Percentiles rank a stretch among this genome's conserved stretches.
These are phyloP conservation scores for Didymella arachidicola DNA, from an alignment of 2,329 filamentous ascomycete species.

Conservation along the genomic window DNA sequence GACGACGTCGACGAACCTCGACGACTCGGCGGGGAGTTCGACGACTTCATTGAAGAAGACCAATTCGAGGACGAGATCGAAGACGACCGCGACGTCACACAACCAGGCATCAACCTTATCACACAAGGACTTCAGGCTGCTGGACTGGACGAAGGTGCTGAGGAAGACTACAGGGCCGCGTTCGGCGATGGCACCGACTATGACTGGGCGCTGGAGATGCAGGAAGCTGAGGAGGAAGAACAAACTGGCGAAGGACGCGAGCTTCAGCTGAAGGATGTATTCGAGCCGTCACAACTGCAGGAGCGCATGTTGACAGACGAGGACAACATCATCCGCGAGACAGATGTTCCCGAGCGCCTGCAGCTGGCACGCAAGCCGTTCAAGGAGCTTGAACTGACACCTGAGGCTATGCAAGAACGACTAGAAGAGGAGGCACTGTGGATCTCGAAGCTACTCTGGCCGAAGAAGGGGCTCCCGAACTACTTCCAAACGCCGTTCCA, in stretches of 20 bases:
- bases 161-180: constrained; percentile 95
- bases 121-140: constrained; percentile 78
- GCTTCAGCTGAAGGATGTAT: constrained; percentile 95
- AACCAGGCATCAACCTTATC: constrained; percentile 74
- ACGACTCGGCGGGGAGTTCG: constrained; percentile 50
- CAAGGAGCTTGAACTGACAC: constrained; percentile 78
- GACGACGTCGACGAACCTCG: constrained; percentile 58
- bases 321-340: constrained; percentile 87
- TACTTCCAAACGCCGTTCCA: constrained; percentile 84
- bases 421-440: constrained; percentile 86
- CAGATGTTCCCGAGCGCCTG: constrained; percentile 92
- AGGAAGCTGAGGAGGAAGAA: constrained; percentile 82
- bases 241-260: constrained; percentile 80
- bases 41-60: constrained; percentile 95
- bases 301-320: constrained; percentile 96
- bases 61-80: constrained; percentile 84
- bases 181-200: constrained; percentile 97
- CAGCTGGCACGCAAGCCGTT: constrained; percentile 91
- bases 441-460: constrained; percentile 90
- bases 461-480: constrained; percentile 77
- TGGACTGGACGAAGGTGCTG: constrained; percentile 86
- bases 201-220: constrained; percentile 88
- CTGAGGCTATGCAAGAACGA: constrained; percentile 70
- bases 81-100: constrained; percentile 82
- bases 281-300: constrained; percentile 92